Conservation (phyloP, 1,284 basidiomycete species). For the Rhodotorula glutinis region DNA sequence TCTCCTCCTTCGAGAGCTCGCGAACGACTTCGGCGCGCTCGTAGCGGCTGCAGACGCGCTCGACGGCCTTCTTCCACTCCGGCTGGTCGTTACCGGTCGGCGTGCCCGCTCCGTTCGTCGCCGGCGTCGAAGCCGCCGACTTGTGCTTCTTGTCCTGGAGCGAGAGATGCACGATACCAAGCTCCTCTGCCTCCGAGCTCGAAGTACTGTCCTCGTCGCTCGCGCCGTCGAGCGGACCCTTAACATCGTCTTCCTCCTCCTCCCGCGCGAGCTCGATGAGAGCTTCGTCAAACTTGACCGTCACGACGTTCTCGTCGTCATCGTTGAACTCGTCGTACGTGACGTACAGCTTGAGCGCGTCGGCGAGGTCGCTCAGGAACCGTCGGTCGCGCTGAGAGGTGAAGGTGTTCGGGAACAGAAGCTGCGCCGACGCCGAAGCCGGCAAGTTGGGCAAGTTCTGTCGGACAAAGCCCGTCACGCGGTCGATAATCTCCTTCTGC, state of each 20-base stretch:
- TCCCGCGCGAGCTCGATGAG: conserved; percentile 46
- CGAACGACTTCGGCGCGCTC: conserved; percentile 71
- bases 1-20: conserved; percentile 63
- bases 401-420: conserved; percentile 72
- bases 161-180: conserved; percentile 41
- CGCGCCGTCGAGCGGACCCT: conserved; percentile 33
- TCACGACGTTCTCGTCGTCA: conserved; percentile 60
- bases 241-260: conserved; percentile 32
- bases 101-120: conserved; percentile 32
- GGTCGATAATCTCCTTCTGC: conserved; percentile 71
- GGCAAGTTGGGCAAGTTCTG: conserved; percentile 26
- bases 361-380: conserved; percentile 71
- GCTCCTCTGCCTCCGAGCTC: conserved; percentile 43
- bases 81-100: conserved; percentile 45
- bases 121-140: neutral
- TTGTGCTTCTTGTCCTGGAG: conserved; percentile 45
- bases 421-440: conserved; percentile 49
- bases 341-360: conserved; percentile 68
- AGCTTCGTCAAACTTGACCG: conserved; percentile 54
- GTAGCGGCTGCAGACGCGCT: conserved; percentile 82
- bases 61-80: conserved; percentile 67
- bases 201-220: conserved; percentile 29
- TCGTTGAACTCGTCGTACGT: conserved; percentile 89
- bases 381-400: conserved; percentile 66
- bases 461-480: conserved; percentile 68